These are phyloP conservation scores for Ashbya aceris DNA, from an alignment of 1,139 yeast genomes.

Conservation along the genomic window DNA sequence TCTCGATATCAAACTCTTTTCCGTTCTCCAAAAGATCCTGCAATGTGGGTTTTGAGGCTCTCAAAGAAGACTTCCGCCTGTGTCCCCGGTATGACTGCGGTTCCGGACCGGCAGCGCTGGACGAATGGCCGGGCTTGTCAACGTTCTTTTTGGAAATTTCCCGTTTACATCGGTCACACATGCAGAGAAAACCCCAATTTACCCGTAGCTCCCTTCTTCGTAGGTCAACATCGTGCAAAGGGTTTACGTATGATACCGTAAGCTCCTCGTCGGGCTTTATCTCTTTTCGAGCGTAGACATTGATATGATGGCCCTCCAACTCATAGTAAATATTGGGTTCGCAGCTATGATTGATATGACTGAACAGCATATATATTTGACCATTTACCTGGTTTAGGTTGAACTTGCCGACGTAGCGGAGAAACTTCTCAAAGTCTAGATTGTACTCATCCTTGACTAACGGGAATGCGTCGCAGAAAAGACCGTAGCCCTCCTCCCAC, in stretches of 20 bases:
- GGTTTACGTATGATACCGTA: slow-evolving; percentile 61
- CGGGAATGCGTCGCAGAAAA: slow-evolving; percentile 46
- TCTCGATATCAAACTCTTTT: slow-evolving; percentile 40
- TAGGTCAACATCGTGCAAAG: slow-evolving; percentile 50
- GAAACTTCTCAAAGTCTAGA: slow-evolving; percentile 45
- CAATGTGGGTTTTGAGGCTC: slow-evolving; percentile 34
- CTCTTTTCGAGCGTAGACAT: slow-evolving; percentile 49
- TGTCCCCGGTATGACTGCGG: neutral
- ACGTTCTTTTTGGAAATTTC: slow-evolving; percentile 32
- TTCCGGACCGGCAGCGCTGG: slow-evolving; percentile 1
- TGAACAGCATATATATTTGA: slow-evolving; percentile 50
- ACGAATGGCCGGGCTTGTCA: slow-evolving; percentile 13
- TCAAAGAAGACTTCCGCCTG: slow-evolving; percentile 29
- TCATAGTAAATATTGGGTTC: slow-evolving; percentile 59
- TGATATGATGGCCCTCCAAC: slow-evolving; percentile 46
- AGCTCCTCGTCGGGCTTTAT: slow-evolving; percentile 61
- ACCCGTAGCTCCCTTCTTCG: slow-evolving; percentile 60
- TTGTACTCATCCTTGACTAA: slow-evolving; percentile 15
- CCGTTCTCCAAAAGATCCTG: slow-evolving; percentile 41
- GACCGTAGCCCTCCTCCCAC: slow-evolving; percentile 50
- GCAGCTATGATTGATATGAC: slow-evolving; percentile 72
- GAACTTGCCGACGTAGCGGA: slow-evolving; percentile 59
- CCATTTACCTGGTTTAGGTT: slow-evolving; percentile 67
- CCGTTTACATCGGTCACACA: slow-evolving; percentile 53
- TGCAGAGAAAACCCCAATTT: slow-evolving; percentile 81